A percentile compares a stretch with the other conserved stretches of the same genome.
These are phyloP conservation scores for Russula sp. DNA, from an alignment of 768 basidiomycete species.

Conservation along the genomic window DNA sequence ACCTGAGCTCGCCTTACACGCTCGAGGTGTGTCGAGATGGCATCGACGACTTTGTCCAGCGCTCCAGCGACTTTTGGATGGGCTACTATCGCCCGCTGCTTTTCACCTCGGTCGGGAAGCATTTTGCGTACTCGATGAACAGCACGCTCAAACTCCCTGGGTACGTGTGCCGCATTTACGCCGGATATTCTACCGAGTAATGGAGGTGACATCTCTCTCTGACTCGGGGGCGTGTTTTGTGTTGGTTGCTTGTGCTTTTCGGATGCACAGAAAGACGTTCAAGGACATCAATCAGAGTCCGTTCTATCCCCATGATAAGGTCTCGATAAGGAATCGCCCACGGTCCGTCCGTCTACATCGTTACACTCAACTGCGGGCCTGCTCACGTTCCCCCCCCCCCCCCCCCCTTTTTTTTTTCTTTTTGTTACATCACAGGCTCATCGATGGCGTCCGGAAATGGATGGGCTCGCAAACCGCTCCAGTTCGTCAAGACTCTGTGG, in stretches of 20 bases:
- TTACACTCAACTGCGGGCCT: neutral
- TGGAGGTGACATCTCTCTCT: too few species aligned
- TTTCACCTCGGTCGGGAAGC: constrained; percentile 80
- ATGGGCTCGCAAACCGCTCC: constrained; percentile 48
- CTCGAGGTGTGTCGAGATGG: constrained; percentile 56
- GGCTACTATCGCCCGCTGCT: constrained; percentile 83
- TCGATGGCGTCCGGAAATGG: constrained; percentile 75
- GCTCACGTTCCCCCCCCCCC: neutral
- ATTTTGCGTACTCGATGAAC: constrained; percentile 92
- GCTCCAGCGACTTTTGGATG: constrained; percentile 71
- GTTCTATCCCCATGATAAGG: constrained; percentile 51
- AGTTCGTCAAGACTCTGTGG: neutral
- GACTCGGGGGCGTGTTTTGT: too few species aligned
- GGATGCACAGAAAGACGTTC: constrained; percentile 50
- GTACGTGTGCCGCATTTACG: constrained; percentile 33
- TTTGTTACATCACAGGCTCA: constrained; percentile 40
- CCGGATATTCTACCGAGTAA: neutral
- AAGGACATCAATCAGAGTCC: constrained; percentile 67
- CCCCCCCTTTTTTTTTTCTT: too few species aligned
- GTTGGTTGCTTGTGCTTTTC: neutral
- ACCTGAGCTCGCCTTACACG: constrained; percentile 62
- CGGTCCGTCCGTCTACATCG: constrained; percentile 26
- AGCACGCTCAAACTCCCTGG: constrained; percentile 78
- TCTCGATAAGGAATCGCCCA: constrained; percentile 28
- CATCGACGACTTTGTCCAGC: constrained; percentile 51